These are phyloP conservation scores for Protomyces inouyei DNA, from an alignment of 1,139 yeast species.

Conservation along the genomic window DNA sequence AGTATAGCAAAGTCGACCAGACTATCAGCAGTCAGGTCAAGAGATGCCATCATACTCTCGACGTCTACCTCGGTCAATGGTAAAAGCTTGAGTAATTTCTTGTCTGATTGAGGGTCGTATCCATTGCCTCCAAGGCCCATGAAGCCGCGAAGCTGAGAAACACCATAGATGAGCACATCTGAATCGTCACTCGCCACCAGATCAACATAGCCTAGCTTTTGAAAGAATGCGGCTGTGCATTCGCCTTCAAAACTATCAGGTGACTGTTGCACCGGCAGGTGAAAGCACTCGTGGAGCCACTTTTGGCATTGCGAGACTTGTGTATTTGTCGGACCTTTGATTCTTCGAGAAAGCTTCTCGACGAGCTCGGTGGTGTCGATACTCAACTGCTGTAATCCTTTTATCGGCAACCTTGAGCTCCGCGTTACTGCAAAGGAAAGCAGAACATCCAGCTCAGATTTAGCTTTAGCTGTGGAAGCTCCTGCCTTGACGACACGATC, in stretches of 20 bases:
- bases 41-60: background rate
- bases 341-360: constrained; percentile 11
- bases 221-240: constrained; percentile 18
- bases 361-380: background rate
- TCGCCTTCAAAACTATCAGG: constrained; percentile 20
- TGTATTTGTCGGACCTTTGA: background rate
- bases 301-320: background rate
- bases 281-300: constrained; percentile 1
- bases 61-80: background rate
- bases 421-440: background rate
- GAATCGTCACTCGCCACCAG: constrained; percentile 26
- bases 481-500: background rate
- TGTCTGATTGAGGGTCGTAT: background rate
- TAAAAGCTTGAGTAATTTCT: background rate
- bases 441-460: background rate
- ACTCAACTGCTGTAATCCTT: background rate
- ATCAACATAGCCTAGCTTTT: constrained; percentile 13
- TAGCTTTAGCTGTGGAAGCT: background rate
- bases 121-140: constrained; percentile 11
- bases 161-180: constrained; percentile 28
- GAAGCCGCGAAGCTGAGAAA: constrained; percentile 27
- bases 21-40: background rate
- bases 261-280: constrained; percentile 9
- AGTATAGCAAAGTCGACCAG: constrained; percentile 20
- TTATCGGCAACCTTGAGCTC: background rate